phyloP scores from a whole-genome alignment of 2,329 filamentous ascomycete genomes.

The Cercospora sp. region DNA sequence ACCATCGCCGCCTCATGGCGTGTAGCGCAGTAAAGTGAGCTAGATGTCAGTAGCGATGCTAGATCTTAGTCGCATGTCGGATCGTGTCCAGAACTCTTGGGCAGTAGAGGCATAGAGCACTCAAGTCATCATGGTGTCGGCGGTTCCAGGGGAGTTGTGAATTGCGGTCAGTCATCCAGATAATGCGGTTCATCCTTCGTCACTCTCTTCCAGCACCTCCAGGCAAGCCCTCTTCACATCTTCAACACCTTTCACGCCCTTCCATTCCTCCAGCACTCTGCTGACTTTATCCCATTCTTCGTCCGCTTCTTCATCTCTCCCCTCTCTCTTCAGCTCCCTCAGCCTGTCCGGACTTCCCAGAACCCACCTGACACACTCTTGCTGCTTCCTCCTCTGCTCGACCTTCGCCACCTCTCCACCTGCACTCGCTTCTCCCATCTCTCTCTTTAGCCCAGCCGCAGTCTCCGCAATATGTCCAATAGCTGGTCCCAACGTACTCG shows the following conservation, averaged over 20 bases:
- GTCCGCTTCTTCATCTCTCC: conserved; percentile 61
- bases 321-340: conserved; percentile 58
- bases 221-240: conserved; percentile 44
- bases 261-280: conserved; percentile 46
- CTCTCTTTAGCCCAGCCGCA: conserved; percentile 44
- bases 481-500: conserved; percentile 69
- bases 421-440: conserved; percentile 36
- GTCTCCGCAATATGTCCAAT: conserved; percentile 73
- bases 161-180: background rate
- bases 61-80: background rate
- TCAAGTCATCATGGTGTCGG: background rate
- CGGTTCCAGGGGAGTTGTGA: background rate
- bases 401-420: conserved; percentile 32
- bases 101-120: background rate
- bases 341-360: conserved; percentile 62
- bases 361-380: conserved; percentile 62
- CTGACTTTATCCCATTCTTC: conserved; percentile 49
- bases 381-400: conserved; percentile 46
- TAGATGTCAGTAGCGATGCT: too few species aligned
- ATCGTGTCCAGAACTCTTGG: background rate
- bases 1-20: background rate
- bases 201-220: conserved; percentile 19
- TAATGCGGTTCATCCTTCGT: conserved; percentile 6
- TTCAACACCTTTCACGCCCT: conserved; percentile 45
- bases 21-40: background rate